phyloP scores from a whole-genome alignment of 2,329 filamentous ascomycete genomes.

The Talaromyces sp. region DNA sequence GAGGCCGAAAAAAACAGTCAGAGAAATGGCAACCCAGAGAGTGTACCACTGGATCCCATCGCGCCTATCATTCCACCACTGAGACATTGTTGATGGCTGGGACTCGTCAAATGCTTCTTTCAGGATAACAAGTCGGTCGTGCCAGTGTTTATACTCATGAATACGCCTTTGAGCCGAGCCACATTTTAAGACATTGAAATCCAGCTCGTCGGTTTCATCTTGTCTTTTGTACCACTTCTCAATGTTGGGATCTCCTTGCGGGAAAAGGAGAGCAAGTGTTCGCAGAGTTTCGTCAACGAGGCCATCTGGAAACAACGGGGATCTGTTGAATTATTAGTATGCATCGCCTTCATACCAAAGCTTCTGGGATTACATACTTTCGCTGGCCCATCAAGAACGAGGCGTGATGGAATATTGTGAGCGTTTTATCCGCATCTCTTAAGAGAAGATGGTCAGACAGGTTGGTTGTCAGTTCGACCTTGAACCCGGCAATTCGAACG shows the following conservation, averaged over 20 bases:
- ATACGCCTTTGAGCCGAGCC: background rate
- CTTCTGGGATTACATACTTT: conserved; percentile 18
- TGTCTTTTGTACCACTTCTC: background rate
- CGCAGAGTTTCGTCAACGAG: background rate
- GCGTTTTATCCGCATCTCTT: conserved; percentile 34
- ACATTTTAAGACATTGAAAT: background rate
- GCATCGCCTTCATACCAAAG: no score
- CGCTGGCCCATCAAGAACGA: conserved; percentile 33
- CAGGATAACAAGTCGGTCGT: conserved; percentile 40
- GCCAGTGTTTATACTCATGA: conserved; percentile 38
- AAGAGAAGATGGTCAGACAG: conserved; percentile 40
- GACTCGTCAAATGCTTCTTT: conserved; percentile 42
- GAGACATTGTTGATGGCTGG: conserved; percentile 28
- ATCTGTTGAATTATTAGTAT: background rate
- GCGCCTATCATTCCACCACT: conserved; percentile 39
- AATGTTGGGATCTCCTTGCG: background rate
- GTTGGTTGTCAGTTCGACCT: conserved; percentile 37
- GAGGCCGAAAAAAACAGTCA: conserved; percentile 40
- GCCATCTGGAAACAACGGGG: background rate
- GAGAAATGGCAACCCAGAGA: conserved; percentile 42
- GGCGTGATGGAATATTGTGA: conserved; percentile 40
- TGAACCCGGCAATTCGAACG: conserved; percentile 33
- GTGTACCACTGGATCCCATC: conserved; percentile 42
- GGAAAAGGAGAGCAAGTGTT: conserved; percentile 7
- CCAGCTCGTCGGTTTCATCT: background rate